Evolutionary conservation across 345 rosid species (phyloP), one percentile per base, ranked within the genome.

Genomic region (Euphorbia lathyris): DNA sequence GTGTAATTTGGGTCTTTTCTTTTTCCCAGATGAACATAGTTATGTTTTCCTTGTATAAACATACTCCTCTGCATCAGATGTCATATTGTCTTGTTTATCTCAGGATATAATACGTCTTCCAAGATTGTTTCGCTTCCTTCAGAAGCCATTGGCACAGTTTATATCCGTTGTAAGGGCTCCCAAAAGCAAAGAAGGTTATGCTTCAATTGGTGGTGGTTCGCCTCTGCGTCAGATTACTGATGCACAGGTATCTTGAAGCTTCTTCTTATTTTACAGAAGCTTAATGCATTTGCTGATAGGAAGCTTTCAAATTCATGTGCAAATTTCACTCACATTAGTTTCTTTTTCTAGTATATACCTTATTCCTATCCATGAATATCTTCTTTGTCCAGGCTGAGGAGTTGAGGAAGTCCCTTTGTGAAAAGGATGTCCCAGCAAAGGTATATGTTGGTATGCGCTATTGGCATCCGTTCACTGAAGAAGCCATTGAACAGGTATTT

Each of bases 401-500:
- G 65, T 64, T 95, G 72, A 86, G 90, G 76, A 90, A 90, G 74
- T 86, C 89, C 70, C 96, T 95, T 61, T 86, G 88, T 83, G 96
- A 67, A 51, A 95, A 95, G 81, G 72, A 92, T 40, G 89, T 92
- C 53, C 97, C 93, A 3, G 97, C 97, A 20, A 88, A 88, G 72
- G 97, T 92, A 2, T 95, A 95, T 81, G 97, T 95, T 65, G 99
- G 99, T 65, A 95, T 95, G 99, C 91, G 97, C 13, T 95, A 95
- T 74, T 95, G 99, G 99, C 99, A 95, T 81, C 99, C 97, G 55
- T 95, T 92, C 84, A 95, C 97, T 5, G 99, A 95, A 77, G 97
- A 95, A 84, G 99, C 99, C 48, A 95, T 95, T 62, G 93, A 90
- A 72, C 96, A 86, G 99, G 99, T 95, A 81, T 5, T 59, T 76